A percentile compares a stretch with the other conserved stretches of the same genome.
Conservation (phyloP, 768 basidiomycete genomes). For the Boletus tylopilopsis region DNA sequence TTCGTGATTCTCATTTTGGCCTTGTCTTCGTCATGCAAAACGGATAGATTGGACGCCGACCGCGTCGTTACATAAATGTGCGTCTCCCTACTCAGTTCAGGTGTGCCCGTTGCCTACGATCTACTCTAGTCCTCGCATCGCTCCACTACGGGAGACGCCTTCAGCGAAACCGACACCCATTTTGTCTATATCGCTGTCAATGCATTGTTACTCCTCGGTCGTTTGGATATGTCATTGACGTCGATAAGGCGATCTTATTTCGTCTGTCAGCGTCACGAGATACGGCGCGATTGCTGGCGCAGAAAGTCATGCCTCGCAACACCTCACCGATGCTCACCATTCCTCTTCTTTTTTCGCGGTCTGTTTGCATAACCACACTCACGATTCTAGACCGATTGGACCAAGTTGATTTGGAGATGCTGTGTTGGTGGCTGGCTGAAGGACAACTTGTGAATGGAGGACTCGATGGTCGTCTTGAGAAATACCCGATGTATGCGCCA, state of each 20-base stretch:
- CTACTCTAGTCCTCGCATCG: slow-evolving; percentile 65
- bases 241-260: slow-evolving; percentile 66
- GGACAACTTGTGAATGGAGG: slow-evolving; percentile 92
- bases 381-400: slow-evolving; percentile 86
- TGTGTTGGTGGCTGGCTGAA: slow-evolving; percentile 93
- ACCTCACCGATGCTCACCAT: too few relatives aligned
- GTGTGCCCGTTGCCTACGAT: background rate
- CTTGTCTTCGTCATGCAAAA: slow-evolving; percentile 84
- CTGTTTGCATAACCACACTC: slow-evolving; percentile 83
- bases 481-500: slow-evolving; percentile 98
- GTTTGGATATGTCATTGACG: slow-evolving; percentile 65
- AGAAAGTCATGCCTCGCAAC: slow-evolving; percentile 82
- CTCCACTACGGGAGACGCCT: slow-evolving; percentile 89
- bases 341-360: slow-evolving; percentile 44
- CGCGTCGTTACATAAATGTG: slow-evolving; percentile 77
- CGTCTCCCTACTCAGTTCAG: slow-evolving; percentile 19
- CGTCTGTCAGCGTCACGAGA: slow-evolving; percentile 76
- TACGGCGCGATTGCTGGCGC: slow-evolving; percentile 83
- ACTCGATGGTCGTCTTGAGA: slow-evolving; percentile 95
- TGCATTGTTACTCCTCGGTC: slow-evolving; percentile 76
- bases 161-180: slow-evolving; percentile 88
- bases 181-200: slow-evolving; percentile 88
- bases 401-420: slow-evolving; percentile 68
- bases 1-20: too few relatives aligned
- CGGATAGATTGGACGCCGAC: slow-evolving; percentile 60